Base-by-base conservation (phyloP, 2,329 filamentous ascomycete species). In the Chrysosporium keratinophilum region DNA sequence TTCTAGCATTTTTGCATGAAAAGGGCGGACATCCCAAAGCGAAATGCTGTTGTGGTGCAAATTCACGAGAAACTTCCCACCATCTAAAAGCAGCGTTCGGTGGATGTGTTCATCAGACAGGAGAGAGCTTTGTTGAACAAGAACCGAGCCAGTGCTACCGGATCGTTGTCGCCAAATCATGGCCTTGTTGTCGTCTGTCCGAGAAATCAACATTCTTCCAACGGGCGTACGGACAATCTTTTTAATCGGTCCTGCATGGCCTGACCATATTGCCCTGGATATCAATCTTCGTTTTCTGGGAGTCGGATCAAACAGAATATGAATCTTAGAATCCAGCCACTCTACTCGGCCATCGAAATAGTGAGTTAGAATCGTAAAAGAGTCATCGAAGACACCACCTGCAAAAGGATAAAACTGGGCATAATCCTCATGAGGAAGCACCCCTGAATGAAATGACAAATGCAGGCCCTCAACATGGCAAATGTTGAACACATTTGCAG, bases 221-320 rank as follows among this genome's bases (percentile, higher is more conserved):
- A 83, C 87, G 42, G 85, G 86, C 63, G 90, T 94, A 57, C 89
- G 84, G 44, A 94, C 84, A 56, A 95, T 87, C 65, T 94, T 95
- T 63, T 85, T 84, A 57, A 96, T 82, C 0, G 87, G 77, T 14
- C 79, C 79, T 14, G 85, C 86, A 71, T 96, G 90, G 0, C 91
- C 90, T 1, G 88, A 88, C 87, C 89, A 94, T 1, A 83, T 78
- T 1, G 81, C 78, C 57, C 79, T 80, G 12, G 81, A 75, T 17
- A 73, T 70, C 14, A 94, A 70, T 1, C 87, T 81, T 41, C 76
- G 71, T 47, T 72, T 73, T 42, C 78, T 75, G 42, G 79, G 78
- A 1, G 78, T 75, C 1, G 87, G 84, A 62, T 94, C 88, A 59
- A 98, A 84, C 12, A 97, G 74, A 50, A 85, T 79, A 55, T 90